Base-by-base conservation (phyloP, 2,329 filamentous ascomycete species). In the Cladosporium sphaerospermum region DNA sequence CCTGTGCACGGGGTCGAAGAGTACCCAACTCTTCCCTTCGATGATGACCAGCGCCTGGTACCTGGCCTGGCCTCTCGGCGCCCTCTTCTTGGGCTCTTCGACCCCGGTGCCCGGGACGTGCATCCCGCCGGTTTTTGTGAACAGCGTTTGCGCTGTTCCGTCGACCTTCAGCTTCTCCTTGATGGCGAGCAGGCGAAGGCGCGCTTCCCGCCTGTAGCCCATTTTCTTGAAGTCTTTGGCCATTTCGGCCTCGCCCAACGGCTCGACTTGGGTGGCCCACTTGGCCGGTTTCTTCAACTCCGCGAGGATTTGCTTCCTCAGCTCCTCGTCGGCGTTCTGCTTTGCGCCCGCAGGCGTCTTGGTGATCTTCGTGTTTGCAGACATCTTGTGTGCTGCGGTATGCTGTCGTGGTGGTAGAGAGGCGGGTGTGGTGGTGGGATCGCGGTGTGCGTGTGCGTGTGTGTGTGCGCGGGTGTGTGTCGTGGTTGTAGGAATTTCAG, bases 1-100 rank as follows among this genome's bases (percentile, higher is more conserved):
- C 28, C 46, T 56, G 23, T 28, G 23, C 28, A 54, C 40, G 1
- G 57, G 56, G 34, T 65, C 61, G 46, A 63, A 62, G 41, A 65
- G 61, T 16, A 63, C 57, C 61, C 59, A 63, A 39, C 0, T 71
- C 75, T 53, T 23, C 14, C 28, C 40, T 14, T 53, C 44, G 18
- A 45, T 42, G 34, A 53, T 33, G 14, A 42, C 8, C 8, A 49
- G 31, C 2, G 16, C 39, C 46, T 41, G 5, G 46, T 49, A 41
- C 46, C 41, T 49, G 16, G 32, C 13, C 46, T 19, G 32, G 50
- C 50, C 43, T 45, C 34, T 54, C 41, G 39, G 44, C 45, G 43
- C 50, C 45, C 39, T 48, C 43, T 36, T 54, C 50, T 45, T 53
- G 40, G 39, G 11, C 37, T 32, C 19, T 23, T 16, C 14, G 39